Conservation (phyloP, 305 asterid species). For the Fraxinus floribunda region DNA sequence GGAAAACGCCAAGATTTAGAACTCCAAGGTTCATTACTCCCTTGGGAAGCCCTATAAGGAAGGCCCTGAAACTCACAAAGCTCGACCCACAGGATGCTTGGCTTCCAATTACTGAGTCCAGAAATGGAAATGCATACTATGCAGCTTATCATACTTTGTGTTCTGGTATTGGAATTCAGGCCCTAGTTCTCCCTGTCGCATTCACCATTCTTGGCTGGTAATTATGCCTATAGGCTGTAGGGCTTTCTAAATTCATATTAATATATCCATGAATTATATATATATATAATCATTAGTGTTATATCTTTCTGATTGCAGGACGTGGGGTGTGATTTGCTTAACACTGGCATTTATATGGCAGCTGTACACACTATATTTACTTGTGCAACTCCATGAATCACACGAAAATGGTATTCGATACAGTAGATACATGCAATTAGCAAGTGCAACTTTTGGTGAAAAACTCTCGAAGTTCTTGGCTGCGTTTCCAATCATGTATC, state of each 20-base stretch:
- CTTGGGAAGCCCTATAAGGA: constrained; percentile 77
- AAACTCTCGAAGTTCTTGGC: constrained; percentile 50
- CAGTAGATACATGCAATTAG: constrained; percentile 84
- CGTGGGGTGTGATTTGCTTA: constrained; percentile 45
- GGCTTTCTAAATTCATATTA: not conserved
- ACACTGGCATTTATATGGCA: constrained; percentile 79
- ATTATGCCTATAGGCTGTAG: not conserved
- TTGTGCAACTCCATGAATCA: constrained; percentile 81
- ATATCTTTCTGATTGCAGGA: constrained; percentile 30
- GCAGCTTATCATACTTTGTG: constrained; percentile 86
- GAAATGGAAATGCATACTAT: constrained; percentile 74
- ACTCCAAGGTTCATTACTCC: constrained; percentile 52
- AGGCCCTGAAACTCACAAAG: constrained; percentile 60
- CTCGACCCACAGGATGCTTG: constrained; percentile 79
- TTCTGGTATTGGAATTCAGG: constrained; percentile 86
- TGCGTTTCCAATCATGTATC: constrained; percentile 60
- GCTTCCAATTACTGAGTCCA: constrained; percentile 93
- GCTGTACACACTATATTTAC: constrained; percentile 66
- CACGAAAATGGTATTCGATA: constrained; percentile 73
- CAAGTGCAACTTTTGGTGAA: constrained; percentile 68
- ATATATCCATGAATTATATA: not conserved
- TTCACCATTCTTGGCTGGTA: constrained; percentile 81
- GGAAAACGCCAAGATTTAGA: constrained; percentile 13
- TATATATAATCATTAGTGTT: not conserved
- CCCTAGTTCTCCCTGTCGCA: constrained; percentile 80